Evolutionary conservation across 2,329 filamentous ascomycete genomes (phyloP), one percentile per base, ranked within the genome.

Genomic region (Curvularia sp.): DNA sequence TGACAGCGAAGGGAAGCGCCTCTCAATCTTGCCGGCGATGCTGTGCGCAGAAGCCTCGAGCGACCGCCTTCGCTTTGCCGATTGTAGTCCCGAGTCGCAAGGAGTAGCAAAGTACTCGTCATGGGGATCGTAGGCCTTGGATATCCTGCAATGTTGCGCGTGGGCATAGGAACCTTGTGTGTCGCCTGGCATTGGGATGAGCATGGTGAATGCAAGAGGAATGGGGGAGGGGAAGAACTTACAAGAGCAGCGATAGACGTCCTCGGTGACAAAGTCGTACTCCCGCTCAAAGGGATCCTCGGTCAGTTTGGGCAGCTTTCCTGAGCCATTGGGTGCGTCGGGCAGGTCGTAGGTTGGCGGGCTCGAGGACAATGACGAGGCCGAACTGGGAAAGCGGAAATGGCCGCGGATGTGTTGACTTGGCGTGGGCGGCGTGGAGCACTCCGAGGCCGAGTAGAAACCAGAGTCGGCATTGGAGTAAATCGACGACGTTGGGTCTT

Each of bases 231-330:
- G 18, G 18, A 18, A 18, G 12, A 42, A 87, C 89, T 79, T 87
- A 93, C 91, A 92, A 70, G 92, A 84, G 77, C 90, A 94, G 49
- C 65, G 62, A 53, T 67, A 81, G 28, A 83, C 75, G 48, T 83
- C 74, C 47, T 81, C 77, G 58, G 83, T 81, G 58, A 84, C 78
- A 49, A 82, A 81, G 53, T 84, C 83, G 28, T 88, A 85, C 22
- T 90, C 90, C 53, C 84, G 85, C 74, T 93, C 90, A 42, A 88
- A 79, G 2, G 90, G 88, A 70, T 96, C 93, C 76, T 97, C 93
- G 70, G 93, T 86, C 20, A 97, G 90, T 69, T 95, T 91, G 15
- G 92, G 90, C 61, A 97, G 82, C 78, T 91, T 91, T 68, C 83
- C 82, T 0, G 85, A 80, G 81, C 82, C 50, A 79, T 84, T 58